These are phyloP conservation scores for Fusarium continuum DNA, from an alignment of 2,329 filamentous ascomycete species.

Conservation along the genomic window DNA sequence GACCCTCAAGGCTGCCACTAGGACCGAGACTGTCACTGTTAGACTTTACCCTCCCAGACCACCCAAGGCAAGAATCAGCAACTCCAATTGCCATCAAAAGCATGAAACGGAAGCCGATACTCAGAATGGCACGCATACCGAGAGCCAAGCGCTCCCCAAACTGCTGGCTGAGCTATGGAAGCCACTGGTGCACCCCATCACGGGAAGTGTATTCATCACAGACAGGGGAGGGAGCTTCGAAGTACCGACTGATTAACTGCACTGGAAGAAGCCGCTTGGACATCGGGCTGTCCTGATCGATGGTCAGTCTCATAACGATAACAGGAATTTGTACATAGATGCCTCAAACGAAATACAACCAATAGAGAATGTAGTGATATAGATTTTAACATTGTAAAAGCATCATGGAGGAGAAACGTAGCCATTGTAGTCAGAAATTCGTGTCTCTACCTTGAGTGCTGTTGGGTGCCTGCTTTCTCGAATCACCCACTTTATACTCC, in stretches of 20 bases:
- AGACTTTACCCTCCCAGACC: too few relatives aligned
- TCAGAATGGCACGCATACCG: not conserved
- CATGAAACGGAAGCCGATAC: not conserved
- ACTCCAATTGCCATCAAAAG: not conserved
- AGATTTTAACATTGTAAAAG: too few relatives aligned
- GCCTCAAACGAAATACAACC: not conserved
- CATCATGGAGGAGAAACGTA: too few relatives aligned
- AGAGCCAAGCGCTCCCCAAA: not conserved
- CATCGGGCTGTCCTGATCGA: slow-evolving; percentile 1
- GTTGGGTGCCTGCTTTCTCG: too few relatives aligned
- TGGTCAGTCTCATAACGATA: slow-evolving; percentile 7
- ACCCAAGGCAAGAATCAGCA: too few relatives aligned
- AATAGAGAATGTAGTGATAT: not conserved
- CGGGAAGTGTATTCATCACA: slow-evolving; percentile 1
- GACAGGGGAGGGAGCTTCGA: slow-evolving; percentile 17
- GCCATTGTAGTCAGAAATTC: too few relatives aligned
- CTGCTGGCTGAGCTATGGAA: slow-evolving; percentile 13
- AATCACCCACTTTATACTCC: too few relatives aligned
- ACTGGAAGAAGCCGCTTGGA: slow-evolving; percentile 7
- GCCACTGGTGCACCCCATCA: slow-evolving; percentile 6
- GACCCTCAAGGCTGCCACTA: too few relatives aligned
- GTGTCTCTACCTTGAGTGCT: too few relatives aligned
- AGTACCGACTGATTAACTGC: not conserved
- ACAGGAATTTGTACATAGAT: not conserved
- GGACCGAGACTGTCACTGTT: too few relatives aligned